A percentile compares a stretch with the other conserved stretches of the same genome.
Evolutionary conservation across 192 early-diverging fungal genomes (phyloP).

Genomic region (Backusella circina): DNA sequence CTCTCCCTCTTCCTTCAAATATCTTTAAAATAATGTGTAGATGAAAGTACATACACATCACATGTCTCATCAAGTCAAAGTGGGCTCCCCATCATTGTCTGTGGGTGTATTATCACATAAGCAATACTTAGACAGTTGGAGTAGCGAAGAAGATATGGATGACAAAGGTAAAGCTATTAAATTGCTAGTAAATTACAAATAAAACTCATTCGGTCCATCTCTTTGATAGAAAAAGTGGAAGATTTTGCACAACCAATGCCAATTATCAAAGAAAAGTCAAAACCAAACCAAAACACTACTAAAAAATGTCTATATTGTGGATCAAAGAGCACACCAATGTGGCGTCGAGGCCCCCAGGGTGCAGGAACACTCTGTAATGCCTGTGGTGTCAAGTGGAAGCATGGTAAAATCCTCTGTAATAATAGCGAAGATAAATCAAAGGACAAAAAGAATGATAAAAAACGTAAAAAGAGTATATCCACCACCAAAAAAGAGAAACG

Average conservation of each 20-base stretch:
- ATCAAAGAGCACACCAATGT: slow-evolving; percentile 70
- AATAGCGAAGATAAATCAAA: neutral
- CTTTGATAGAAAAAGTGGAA: neutral
- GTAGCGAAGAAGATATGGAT: slow-evolving; percentile 3
- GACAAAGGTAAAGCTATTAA: neutral
- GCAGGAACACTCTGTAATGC: slow-evolving; percentile 75
- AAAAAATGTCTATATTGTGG: slow-evolving; percentile 66
- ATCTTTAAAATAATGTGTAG: neutral
- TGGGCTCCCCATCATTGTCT: neutral
- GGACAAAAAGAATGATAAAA: neutral
- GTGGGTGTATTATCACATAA: neutral
- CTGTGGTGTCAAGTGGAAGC: slow-evolving; percentile 81
- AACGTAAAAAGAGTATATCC: slow-evolving; percentile 1
- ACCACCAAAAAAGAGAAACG: slow-evolving; percentile 16
- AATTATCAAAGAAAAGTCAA: neutral
- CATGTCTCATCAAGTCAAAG: neutral
- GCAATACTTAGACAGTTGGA: slow-evolving; percentile 10
- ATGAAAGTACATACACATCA: slow-evolving; percentile 1
- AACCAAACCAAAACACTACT: neutral
- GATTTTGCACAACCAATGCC: neutral
- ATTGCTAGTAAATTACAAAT: neutral
- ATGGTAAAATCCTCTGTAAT: slow-evolving; percentile 65
- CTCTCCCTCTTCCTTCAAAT: neutral
- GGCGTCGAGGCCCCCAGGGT: slow-evolving; percentile 72
- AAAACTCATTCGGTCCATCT: neutral